Base-by-base conservation (phyloP, 257 asterid species). In the Solanum paucissectum region DNA sequence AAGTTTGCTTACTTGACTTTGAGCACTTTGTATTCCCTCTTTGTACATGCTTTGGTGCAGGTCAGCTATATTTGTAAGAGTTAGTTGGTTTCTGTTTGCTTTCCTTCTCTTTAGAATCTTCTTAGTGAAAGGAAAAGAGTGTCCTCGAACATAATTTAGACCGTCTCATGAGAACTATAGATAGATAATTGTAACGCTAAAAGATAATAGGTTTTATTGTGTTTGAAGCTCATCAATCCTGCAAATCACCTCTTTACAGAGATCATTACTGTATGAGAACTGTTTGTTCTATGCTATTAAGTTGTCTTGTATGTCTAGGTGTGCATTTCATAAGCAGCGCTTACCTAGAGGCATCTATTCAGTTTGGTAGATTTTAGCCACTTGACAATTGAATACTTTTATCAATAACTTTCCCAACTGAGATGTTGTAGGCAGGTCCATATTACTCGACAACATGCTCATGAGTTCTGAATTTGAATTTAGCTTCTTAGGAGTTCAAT, bases 1-100 rank as follows among this genome's bases (percentile, higher is more conserved):
- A 92, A 91, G 99, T 91, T 68, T 69, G 27, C 10, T 42, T 44
- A 27, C 38, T 9, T 44, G 40, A 46, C 68, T 44, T 81, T 8
- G 36, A 81, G 40, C 66, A 46, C 85, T 81, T 81, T 11, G 5
- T 81, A 16, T 81, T 81, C 16, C 85, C 42, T 77, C 37, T 42
- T 25, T 81, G 68, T 27, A 81, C 38, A 44, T 8, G 84, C 85
- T 46, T 81, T 81, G 40, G 25, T 46, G 85, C 66, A 8, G 85
- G 40, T 16, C 85, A 46, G 40, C 27, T 46, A 14, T 46, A 46
- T 46, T 81, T 81, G 18, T 79, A 27, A 27, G 40, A 29, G 25
- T 23, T 42, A 42, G 84, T 81, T 81, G 85, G 36, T 18, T 81
- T 44, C 5, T 5, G 27, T 46, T 27, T 81, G 68, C 84, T 40